Conservation (phyloP, 306 rosid species). For the Vigna unguiculata region DNA sequence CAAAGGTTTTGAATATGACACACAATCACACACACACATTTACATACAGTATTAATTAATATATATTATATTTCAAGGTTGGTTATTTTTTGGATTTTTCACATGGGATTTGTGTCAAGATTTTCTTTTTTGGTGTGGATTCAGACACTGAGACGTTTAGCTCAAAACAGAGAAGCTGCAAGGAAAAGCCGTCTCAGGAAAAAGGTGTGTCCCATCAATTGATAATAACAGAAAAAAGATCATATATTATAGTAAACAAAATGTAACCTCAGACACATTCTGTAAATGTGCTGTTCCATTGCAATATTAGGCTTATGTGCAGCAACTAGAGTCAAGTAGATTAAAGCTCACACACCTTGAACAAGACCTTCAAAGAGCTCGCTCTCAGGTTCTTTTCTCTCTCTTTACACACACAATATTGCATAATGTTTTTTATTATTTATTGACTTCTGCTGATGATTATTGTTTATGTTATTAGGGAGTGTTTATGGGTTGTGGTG, state of each 20-base stretch:
- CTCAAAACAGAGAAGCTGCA: slow-evolving; percentile 98
- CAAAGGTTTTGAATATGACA: slow-evolving; percentile 66
- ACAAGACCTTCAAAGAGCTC: slow-evolving; percentile 89
- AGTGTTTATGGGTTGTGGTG: slow-evolving; percentile 66
- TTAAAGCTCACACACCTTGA: slow-evolving; percentile 84
- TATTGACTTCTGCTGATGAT: background rate
- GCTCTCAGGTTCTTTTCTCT: slow-evolving; percentile 70
- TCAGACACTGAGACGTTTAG: slow-evolving; percentile 90
- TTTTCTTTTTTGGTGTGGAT: slow-evolving; percentile 31
- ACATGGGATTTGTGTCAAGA: slow-evolving; percentile 13
- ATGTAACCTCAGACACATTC: background rate
- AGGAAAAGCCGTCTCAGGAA: slow-evolving; percentile 93
- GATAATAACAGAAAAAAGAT: background rate
- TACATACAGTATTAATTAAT: slow-evolving; percentile 14
- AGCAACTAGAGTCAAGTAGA: slow-evolving; percentile 88
- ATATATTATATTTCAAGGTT: slow-evolving; percentile 1
- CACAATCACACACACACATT: background rate
- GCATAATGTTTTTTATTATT: background rate
- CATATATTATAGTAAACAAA: background rate
- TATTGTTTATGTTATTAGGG: slow-evolving; percentile 60
- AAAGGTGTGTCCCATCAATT: slow-evolving; percentile 63
- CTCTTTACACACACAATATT: background rate
- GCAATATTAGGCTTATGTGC: slow-evolving; percentile 84
- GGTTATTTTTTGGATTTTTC: background rate
- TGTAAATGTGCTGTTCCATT: slow-evolving; percentile 6